Conservation (phyloP, 768 basidiomycete genomes). For the Kwoniella dejecticola region DNA sequence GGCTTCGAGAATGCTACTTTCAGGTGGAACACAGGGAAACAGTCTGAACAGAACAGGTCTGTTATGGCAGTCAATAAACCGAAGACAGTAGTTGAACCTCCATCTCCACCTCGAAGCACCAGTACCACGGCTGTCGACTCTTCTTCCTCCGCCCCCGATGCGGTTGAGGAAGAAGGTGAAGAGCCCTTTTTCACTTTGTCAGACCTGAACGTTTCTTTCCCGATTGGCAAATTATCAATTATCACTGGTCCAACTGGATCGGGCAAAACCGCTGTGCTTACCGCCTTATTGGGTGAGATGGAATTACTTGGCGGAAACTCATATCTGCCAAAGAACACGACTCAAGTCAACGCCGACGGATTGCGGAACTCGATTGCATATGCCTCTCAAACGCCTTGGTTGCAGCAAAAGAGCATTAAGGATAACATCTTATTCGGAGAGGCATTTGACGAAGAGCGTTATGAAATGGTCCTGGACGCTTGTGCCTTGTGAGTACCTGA, state of each 20-base stretch:
- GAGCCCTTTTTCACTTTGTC: constrained; percentile 68
- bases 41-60: constrained; percentile 49
- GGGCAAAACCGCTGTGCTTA: constrained; percentile 78
- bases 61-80: too few species aligned
- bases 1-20: constrained; percentile 66
- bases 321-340: constrained; percentile 68
- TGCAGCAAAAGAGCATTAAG: constrained; percentile 56
- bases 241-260: constrained; percentile 75
- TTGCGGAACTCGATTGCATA: constrained; percentile 64
- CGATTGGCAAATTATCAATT: constrained; percentile 69
- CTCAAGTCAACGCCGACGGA: constrained; percentile 56
- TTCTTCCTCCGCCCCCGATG: neutral
- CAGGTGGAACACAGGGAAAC: constrained; percentile 62
- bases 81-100: neutral
- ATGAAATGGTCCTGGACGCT: constrained; percentile 46
- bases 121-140: constrained; percentile 29
- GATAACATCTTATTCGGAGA: constrained; percentile 55
- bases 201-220: constrained; percentile 71
- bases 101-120: constrained; percentile 7
- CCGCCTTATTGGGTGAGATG: constrained; percentile 56
- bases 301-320: constrained; percentile 60
- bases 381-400: constrained; percentile 65
- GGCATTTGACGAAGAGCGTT: constrained; percentile 51
- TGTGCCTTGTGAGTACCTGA: constrained; percentile 47
- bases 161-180: constrained; percentile 25